These are phyloP conservation scores for Chiua sp. DNA, from an alignment of 1,284 basidiomycete species.

Conservation along the genomic window DNA sequence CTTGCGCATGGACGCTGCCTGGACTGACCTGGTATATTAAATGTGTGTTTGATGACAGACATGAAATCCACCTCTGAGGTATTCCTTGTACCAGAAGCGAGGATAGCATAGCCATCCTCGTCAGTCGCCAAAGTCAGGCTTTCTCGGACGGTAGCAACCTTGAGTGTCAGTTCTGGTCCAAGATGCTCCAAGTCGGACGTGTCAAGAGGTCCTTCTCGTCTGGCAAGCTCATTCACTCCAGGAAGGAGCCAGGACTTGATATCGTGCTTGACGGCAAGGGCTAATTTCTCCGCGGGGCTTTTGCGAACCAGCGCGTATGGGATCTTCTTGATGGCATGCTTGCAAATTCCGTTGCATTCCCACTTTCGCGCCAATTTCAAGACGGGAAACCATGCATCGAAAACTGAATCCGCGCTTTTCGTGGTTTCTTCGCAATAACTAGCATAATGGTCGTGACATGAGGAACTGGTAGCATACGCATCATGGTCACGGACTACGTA, in stretches of 20 bases:
- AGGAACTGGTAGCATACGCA: no score
- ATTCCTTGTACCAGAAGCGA: no score
- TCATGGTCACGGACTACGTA: no score
- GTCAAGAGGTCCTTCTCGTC: conserved; percentile 22
- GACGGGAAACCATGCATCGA: conserved; percentile 29
- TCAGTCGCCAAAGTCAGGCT: conserved; percentile 18
- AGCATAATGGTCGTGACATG: no score
- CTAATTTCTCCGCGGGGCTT: conserved; percentile 26
- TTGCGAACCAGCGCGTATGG: conserved; percentile 12
- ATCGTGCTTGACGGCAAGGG: conserved; percentile 21
- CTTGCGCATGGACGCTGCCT: not conserved
- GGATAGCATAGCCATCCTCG: no score
- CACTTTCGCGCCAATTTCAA: conserved; percentile 28
- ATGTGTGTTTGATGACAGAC: conserved; percentile 10
- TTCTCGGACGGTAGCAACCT: conserved; percentile 27
- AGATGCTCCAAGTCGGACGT: conserved; percentile 17
- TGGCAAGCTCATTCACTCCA: conserved; percentile 26
- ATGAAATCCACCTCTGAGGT: conserved; percentile 24
- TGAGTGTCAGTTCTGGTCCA: conserved; percentile 22
- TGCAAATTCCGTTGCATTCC: conserved; percentile 18
- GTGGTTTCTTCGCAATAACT: conserved; percentile 3
- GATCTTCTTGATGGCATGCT: conserved; percentile 15
- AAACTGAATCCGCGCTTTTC: not conserved
- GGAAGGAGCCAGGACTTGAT: conserved; percentile 26
- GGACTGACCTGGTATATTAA: conserved; percentile 14